Evolutionary conservation across 192 early-diverging fungal species (phyloP).

Genomic region (Umbelopsis sp.): DNA sequence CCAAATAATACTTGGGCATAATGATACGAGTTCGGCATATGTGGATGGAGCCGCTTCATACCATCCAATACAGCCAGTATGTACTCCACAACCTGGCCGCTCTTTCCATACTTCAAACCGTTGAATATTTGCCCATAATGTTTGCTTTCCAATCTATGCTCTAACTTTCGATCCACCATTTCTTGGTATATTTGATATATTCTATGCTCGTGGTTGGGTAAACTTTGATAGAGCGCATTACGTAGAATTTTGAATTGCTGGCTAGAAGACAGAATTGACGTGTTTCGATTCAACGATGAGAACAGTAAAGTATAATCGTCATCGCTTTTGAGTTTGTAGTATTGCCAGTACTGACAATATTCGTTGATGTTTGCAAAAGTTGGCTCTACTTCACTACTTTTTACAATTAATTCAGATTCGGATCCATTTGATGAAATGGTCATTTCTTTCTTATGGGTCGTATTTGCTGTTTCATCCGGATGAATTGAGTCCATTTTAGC

Average conservation of each 20-base stretch:
- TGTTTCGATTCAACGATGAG: neutral
- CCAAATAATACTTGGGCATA: constrained; percentile 26
- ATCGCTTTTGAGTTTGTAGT: neutral
- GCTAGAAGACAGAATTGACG: neutral
- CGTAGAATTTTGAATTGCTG: constrained; percentile 33
- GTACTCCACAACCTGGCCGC: neutral
- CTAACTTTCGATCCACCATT: constrained; percentile 18
- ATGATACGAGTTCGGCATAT: neutral
- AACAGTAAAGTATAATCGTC: neutral
- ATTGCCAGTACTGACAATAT: neutral
- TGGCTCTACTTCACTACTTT: neutral
- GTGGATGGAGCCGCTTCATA: constrained; percentile 20
- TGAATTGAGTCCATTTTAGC: constrained; percentile 2
- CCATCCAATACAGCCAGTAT: constrained; percentile 24
- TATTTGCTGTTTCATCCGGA: neutral
- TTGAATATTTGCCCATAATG: constrained; percentile 35
- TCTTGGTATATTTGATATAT: constrained; percentile 30
- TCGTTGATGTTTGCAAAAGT: neutral
- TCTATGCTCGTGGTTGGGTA: neutral
- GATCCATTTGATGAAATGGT: neutral
- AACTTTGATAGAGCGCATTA: constrained; percentile 22
- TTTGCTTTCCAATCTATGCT: constrained; percentile 16
- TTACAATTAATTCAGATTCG: neutral
- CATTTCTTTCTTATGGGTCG: neutral
- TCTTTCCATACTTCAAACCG: constrained; percentile 19